Evolutionary conservation across 164 flowering plant genomes (phyloP).

Genomic region (Houttuynia cordata): DNA sequence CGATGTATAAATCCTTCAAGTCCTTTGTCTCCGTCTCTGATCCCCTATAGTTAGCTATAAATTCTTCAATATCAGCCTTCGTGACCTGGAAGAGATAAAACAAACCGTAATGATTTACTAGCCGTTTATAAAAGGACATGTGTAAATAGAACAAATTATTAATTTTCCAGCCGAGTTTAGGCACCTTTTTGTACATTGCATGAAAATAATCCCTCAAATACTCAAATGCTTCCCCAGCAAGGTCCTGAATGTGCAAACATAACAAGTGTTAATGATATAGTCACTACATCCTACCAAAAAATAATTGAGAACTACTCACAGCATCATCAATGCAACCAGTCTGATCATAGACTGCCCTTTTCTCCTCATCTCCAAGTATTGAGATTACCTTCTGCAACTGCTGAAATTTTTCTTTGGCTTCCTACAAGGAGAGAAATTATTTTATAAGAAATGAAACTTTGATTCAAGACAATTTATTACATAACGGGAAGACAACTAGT

Average conservation of each 20-base stretch:
- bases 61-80: conserved; percentile 88
- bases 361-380: conserved; percentile 92
- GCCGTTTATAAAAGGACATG: not conserved
- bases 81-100: conserved; percentile 47
- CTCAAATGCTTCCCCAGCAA: conserved; percentile 59
- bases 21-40: conserved; percentile 84
- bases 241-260: conserved; percentile 42
- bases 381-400: conserved; percentile 89
- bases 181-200: conserved; percentile 76
- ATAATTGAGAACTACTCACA: conserved; percentile 32
- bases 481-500: not conserved
- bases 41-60: conserved; percentile 90
- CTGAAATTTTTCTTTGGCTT: conserved; percentile 96
- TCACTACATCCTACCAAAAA: not conserved
- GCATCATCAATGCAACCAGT: conserved; percentile 96
- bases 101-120: not conserved
- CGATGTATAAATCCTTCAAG: conserved; percentile 57
- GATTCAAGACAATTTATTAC: not conserved
- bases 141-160: not conserved
- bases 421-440: conserved; percentile 25
- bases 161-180: not conserved
- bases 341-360: conserved; percentile 86
- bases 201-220: conserved; percentile 63
- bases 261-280: not conserved
- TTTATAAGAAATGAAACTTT: not conserved